Conservation (phyloP, 495 filamentous ascomycete genomes). For the Neurospora terricola region DNA sequence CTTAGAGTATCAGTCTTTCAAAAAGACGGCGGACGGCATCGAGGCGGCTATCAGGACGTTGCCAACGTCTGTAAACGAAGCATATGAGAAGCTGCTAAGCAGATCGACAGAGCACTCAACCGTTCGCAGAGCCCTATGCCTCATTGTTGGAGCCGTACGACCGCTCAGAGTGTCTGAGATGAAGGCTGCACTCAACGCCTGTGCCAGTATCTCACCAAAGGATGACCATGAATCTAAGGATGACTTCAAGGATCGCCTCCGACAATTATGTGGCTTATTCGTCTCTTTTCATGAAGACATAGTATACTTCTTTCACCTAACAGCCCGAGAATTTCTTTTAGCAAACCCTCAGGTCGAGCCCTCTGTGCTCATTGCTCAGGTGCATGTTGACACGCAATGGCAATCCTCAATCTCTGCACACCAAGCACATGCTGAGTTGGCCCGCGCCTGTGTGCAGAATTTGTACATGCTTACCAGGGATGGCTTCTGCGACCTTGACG, state of each 20-base stretch:
- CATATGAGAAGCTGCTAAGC: slow-evolving; percentile 34
- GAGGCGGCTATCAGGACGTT: slow-evolving; percentile 13
- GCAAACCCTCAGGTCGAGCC: neutral
- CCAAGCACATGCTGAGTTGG: neutral
- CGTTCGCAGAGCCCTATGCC: slow-evolving; percentile 26
- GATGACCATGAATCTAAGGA: slow-evolving; percentile 9
- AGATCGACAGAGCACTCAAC: slow-evolving; percentile 14
- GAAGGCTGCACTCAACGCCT: slow-evolving; percentile 1
- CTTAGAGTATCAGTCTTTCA: neutral
- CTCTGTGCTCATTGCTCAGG: neutral
- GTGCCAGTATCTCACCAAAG: slow-evolving; percentile 22
- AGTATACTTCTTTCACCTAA: neutral
- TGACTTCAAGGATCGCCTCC: slow-evolving; percentile 4
- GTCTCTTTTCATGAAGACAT: neutral
- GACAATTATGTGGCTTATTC: neutral
- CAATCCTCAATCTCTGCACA: neutral
- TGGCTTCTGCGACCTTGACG: neutral
- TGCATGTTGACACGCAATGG: neutral
- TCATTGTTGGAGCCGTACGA: slow-evolving; percentile 28
- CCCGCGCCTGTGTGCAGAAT: neutral
- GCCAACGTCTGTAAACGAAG: slow-evolving; percentile 26
- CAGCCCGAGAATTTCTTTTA: neutral
- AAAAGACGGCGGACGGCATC: slow-evolving; percentile 10
- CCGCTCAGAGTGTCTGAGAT: slow-evolving; percentile 35
- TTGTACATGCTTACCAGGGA: neutral